These are phyloP conservation scores for Ceriops decandra DNA, from an alignment of 345 rosid species.

Conservation along the genomic window DNA sequence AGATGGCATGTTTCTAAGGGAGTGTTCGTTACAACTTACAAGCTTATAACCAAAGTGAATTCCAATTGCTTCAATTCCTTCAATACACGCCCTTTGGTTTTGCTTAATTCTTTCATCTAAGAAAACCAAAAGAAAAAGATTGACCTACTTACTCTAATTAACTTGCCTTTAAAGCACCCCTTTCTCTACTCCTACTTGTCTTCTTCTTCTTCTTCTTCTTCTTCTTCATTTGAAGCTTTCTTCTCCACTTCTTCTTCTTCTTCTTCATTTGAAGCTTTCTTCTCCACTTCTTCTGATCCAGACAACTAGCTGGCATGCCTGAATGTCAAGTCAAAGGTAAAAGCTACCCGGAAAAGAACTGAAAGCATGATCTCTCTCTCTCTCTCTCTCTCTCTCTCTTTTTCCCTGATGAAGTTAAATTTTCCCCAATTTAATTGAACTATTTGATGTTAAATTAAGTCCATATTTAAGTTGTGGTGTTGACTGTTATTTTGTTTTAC, in stretches of 20 bases:
- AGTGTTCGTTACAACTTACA: background rate
- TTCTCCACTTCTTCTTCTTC: constrained; percentile 25
- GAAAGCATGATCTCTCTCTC: background rate
- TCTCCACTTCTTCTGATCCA: constrained; percentile 18
- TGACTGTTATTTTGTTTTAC: background rate
- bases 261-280: constrained; percentile 24
- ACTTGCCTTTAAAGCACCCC: constrained; percentile 38
- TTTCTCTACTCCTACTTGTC: constrained; percentile 11
- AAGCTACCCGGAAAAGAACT: background rate
- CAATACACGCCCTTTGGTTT: background rate
- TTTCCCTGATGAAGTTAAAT: background rate
- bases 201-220: constrained; percentile 19
- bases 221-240: constrained; percentile 25
- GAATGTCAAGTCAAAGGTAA: constrained; percentile 63
- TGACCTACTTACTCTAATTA: constrained; percentile 31
- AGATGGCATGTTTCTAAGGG: no score
- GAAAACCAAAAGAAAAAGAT: constrained; percentile 4
- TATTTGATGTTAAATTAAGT: no score
- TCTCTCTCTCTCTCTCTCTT: background rate
- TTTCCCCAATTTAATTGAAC: no score
- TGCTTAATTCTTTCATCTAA: constrained; percentile 3
- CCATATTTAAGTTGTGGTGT: no score
- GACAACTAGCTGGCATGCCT: constrained; percentile 39
- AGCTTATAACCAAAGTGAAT: background rate
- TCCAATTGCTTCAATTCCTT: constrained; percentile 8